Evolutionary conservation across 306 rosid genomes (phyloP), one percentile per base, ranked within the genome.

Genomic region (Boehmeria nivea): DNA sequence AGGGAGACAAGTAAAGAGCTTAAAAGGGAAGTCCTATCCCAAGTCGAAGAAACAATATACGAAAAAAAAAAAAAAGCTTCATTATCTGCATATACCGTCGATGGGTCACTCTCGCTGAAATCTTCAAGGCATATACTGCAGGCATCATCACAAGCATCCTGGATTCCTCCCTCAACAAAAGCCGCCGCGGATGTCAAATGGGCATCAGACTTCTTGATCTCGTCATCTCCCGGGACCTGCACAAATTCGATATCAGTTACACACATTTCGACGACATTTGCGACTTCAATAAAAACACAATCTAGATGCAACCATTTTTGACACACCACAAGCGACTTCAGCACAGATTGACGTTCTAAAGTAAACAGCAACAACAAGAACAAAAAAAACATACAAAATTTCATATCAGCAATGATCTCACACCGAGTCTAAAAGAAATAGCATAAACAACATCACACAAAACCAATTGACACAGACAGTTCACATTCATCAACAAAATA

Each of bases 141-240:
- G 64, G 98, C 71, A 71, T 87, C 96, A 60, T 84, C 98, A 61
- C 94, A 91, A 22, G 96, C 95, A 6, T 91, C 96, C 78, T 84
- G 98, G 48, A 91, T 80, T 70, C 98, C 98, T 39, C 98, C 98
- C 73, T 91, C 96, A 18, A 91, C 98, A 67, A 91, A 91, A 60
- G 98, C 98, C 4, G 75, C 98, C 14, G 96, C 85, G 15, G 98
- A 91, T 23, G 94, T 82, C 85, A 91, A 82, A 78, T 87, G 95
- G 20, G 64, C 85, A 51, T 84, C 94, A 25, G 87, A 72, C 57
- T 57, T 71, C 7, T 63, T 53, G 48, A 61, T 64, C 70, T 76
- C 93, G 59, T 80, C 98, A 66, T 74, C 65, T 12, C 27, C 85
- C 24, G 70, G 74, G 68, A 63, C 80, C 91, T 84, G 55, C 19